phyloP scores from a whole-genome alignment of 257 asterid species.

The Solanum bulbocastanum region DNA sequence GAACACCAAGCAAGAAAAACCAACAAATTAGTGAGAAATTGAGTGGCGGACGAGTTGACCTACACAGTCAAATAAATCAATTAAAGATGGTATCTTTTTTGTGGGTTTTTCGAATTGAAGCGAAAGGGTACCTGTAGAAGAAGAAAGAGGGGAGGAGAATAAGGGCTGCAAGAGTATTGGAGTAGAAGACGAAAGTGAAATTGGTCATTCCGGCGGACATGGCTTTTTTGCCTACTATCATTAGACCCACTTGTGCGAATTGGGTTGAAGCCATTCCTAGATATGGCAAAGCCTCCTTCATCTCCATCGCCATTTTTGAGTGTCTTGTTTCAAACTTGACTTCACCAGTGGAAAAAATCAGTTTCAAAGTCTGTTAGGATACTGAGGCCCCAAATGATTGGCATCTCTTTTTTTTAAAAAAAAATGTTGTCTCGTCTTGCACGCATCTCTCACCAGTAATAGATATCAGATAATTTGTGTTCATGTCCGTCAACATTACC shows the following conservation, averaged over 20 bases:
- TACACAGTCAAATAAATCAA: neutral
- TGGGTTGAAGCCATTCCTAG: constrained; percentile 57
- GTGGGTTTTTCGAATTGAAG: constrained; percentile 11
- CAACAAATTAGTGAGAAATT: constrained; percentile 38
- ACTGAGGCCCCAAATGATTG: neutral
- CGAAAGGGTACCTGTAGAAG: constrained; percentile 39
- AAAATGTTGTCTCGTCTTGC: neutral
- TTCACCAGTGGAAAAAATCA: neutral
- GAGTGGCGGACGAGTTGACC: constrained; percentile 57
- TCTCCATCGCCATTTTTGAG: neutral
- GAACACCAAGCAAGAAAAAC: constrained; percentile 63
- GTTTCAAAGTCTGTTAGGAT: neutral
- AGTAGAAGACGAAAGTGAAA: constrained; percentile 66
- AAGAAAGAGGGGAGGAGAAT: constrained; percentile 75
- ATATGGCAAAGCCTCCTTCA: constrained; percentile 50
- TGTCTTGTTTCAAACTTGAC: neutral
- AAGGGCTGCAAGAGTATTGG: constrained; percentile 77
- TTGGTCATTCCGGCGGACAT: constrained; percentile 79
- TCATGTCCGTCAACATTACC: neutral
- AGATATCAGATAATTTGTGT: too few species aligned
- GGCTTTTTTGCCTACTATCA: constrained; percentile 66
- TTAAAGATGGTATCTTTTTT: constrained; percentile 4
- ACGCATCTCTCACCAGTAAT: accelerated
- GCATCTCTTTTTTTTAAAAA: neutral
- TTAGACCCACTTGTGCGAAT: constrained; percentile 67